A percentile compares a stretch with the other conserved stretches of the same genome.
phyloP scores from a whole-genome alignment of 768 basidiomycete genomes.

The Gymnopilus dilepis region DNA sequence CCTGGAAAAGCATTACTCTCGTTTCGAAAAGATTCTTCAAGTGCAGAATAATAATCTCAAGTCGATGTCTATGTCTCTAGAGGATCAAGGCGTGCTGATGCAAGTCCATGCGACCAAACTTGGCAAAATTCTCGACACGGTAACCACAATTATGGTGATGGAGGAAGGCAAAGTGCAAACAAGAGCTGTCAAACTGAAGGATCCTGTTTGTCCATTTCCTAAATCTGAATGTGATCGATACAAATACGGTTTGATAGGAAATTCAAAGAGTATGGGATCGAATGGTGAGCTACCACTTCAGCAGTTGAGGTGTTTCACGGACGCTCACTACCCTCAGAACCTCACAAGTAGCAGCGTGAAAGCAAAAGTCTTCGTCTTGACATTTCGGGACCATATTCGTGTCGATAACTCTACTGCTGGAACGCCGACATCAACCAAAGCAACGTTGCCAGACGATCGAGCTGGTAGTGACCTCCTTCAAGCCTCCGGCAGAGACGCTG shows the following conservation, averaged over 20 bases:
- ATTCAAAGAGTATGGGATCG: conserved; percentile 13
- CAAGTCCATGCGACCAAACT: conserved; percentile 6
- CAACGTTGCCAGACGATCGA: neutral
- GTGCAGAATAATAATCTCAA: conserved; percentile 19
- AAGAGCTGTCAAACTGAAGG: conserved; percentile 18
- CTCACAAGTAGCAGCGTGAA: conserved; percentile 14
- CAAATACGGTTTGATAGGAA: conserved; percentile 10
- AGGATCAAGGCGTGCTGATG: conserved; percentile 14
- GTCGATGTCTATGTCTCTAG: conserved; percentile 8
- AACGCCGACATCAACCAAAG: neutral
- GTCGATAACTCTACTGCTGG: neutral
- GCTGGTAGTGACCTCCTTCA: neutral
- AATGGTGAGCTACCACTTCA: conserved; percentile 6
- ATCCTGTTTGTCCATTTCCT: conserved; percentile 5
- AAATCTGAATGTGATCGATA: no score
- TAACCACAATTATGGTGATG: conserved; percentile 13
- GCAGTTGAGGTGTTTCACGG: neutral
- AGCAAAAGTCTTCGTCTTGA: conserved; percentile 19
- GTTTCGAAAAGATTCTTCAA: conserved; percentile 17
- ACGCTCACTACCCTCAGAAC: neutral
- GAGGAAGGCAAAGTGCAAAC: conserved; percentile 14
- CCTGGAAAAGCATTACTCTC: conserved; percentile 7
- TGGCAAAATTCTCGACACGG: conserved; percentile 13
- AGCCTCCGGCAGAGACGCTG: neutral
- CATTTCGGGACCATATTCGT: conserved; percentile 14